Evolutionary conservation across 805 yeast genomes (phyloP).

Genomic region (Pichia deserticola): DNA sequence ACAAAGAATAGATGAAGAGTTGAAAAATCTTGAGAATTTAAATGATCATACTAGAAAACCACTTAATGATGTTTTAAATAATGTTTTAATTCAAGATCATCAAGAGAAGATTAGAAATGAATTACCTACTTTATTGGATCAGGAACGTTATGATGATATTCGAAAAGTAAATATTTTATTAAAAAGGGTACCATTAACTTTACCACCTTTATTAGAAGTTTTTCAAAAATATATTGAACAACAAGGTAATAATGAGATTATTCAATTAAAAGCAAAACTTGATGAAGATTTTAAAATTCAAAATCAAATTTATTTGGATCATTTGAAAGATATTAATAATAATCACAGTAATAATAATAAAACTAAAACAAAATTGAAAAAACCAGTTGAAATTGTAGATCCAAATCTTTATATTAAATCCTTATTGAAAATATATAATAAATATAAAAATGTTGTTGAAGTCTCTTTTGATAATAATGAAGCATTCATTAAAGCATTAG

Average conservation of each 20-base stretch:
- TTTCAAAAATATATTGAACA: conserved; percentile 67
- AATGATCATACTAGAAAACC: conserved; percentile 80
- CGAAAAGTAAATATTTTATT: conserved; percentile 70
- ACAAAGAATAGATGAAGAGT: conserved; percentile 75
- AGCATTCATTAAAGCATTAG: conserved; percentile 78
- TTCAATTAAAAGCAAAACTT: conserved; percentile 37
- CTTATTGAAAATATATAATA: conserved; percentile 59
- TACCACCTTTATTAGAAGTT: conserved; percentile 67
- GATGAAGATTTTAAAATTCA: conserved; percentile 12
- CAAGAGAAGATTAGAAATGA: conserved; percentile 70
- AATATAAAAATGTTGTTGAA: conserved; percentile 58
- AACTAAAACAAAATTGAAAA: conserved; percentile 3
- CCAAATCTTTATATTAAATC: conserved; percentile 79
- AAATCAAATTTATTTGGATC: conserved; percentile 1
- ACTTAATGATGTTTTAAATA: conserved; percentile 68
- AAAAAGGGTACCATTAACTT: conserved; percentile 69
- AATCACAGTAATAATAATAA: not conserved
- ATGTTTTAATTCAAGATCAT: conserved; percentile 71
- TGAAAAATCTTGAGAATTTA: conserved; percentile 65
- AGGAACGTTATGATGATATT: conserved; percentile 63
- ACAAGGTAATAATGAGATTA: conserved; percentile 56
- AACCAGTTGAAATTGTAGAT: conserved; percentile 26
- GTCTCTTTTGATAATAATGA: conserved; percentile 67
- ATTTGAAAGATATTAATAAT: not conserved
- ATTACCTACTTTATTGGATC: conserved; percentile 66